Conservation (phyloP, 75 land plant species). For the Chamaecyparis obtusa region DNA sequence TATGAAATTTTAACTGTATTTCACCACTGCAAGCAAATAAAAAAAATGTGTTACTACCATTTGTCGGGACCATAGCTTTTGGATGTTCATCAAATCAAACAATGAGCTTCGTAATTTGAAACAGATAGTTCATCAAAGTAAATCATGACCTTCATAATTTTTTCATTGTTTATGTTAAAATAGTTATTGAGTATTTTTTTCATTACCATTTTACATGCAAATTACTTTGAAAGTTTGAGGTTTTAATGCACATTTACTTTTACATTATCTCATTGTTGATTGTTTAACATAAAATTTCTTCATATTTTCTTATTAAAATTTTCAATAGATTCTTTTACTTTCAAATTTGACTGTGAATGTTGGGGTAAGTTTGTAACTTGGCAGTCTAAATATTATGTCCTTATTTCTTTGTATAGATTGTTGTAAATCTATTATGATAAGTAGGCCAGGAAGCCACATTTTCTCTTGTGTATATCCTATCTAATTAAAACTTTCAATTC, state of each 20-base stretch:
- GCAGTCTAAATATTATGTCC: neutral
- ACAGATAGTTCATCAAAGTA: neutral
- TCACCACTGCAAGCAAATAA: no score
- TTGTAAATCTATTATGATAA: conserved; percentile 59
- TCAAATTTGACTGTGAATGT: neutral
- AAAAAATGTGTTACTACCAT: no score
- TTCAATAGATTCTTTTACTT: neutral
- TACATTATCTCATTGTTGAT: neutral
- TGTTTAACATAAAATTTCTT: neutral
- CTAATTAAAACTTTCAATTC: no score
- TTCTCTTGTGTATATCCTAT: no score
- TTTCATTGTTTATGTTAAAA: neutral
- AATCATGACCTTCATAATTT: neutral
- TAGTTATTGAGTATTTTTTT: neutral
- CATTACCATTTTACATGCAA: neutral
- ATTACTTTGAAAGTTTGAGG: neutral
- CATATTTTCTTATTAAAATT: neutral
- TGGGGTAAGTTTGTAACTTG: neutral
- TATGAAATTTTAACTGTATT: no score
- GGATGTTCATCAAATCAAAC: no score
- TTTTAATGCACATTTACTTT: neutral
- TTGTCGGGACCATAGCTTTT: no score
- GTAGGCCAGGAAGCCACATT: no score
- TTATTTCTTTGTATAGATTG: conserved; percentile 51
- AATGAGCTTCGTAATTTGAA: no score